A percentile compares a stretch with the other conserved stretches of the same genome.
phyloP scores from a whole-genome alignment of 495 filamentous ascomycete species.

The Trichoderma gamsii region DNA sequence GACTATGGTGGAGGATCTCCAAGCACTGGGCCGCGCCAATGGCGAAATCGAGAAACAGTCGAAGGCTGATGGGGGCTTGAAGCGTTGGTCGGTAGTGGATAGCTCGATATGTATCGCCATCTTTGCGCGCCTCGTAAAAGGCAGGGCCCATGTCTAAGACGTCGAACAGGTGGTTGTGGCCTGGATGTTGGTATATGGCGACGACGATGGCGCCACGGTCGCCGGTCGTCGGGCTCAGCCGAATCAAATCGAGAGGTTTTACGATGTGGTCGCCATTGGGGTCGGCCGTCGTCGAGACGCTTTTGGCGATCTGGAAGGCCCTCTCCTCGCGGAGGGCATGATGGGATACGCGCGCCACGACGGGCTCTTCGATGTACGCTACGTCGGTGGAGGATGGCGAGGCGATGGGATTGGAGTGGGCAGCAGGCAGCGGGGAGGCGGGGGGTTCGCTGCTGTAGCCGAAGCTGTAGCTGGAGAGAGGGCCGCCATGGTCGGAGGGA shows the following conservation, averaged over 20 bases:
- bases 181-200: slow-evolving; percentile 72
- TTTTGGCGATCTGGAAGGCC: slow-evolving; percentile 72
- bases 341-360: slow-evolving; percentile 72
- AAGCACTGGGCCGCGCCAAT: slow-evolving; percentile 78
- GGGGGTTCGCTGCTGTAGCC: slow-evolving; percentile 33
- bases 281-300: slow-evolving; percentile 62
- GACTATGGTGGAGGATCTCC: slow-evolving; percentile 79
- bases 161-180: slow-evolving; percentile 62
- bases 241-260: slow-evolving; percentile 65
- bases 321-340: slow-evolving; percentile 77
- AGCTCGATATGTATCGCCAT: slow-evolving; percentile 42
- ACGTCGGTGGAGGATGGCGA: slow-evolving; percentile 24
- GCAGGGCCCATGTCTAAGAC: slow-evolving; percentile 73
- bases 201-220: slow-evolving; percentile 62
- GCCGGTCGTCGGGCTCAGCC: slow-evolving; percentile 55
- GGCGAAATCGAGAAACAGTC: slow-evolving; percentile 78
- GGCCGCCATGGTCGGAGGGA: slow-evolving; percentile 27
- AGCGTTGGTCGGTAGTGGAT: slow-evolving; percentile 34
- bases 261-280: slow-evolving; percentile 68
- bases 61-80: slow-evolving; percentile 57
- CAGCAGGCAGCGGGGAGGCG: slow-evolving; percentile 27
- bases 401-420: slow-evolving; percentile 19
- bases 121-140: slow-evolving; percentile 51
- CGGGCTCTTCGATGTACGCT: slow-evolving; percentile 40
- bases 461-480: slow-evolving; percentile 10